Evolutionary conservation across 805 yeast species (phyloP).

Genomic region (Lachancea mirantina): DNA sequence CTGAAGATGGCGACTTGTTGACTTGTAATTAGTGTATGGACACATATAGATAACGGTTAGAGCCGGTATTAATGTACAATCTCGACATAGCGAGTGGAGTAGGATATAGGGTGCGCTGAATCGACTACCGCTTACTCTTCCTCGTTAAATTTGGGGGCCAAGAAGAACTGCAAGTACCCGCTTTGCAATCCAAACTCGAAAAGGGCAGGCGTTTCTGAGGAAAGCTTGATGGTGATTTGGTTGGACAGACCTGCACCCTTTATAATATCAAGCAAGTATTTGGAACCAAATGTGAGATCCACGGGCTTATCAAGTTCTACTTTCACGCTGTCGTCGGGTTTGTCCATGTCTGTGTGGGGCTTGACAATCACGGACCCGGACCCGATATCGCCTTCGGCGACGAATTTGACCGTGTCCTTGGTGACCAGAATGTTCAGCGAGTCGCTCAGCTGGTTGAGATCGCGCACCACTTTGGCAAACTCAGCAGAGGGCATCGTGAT

Average conservation of each 20-base stretch:
- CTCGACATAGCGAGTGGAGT: not conserved
- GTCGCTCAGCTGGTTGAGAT: constrained; percentile 79
- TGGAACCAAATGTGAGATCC: constrained; percentile 82
- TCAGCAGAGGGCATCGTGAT: constrained; percentile 83
- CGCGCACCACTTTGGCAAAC: constrained; percentile 84
- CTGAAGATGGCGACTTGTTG: too few species aligned
- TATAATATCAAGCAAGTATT: constrained; percentile 84
- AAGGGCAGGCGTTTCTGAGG: constrained; percentile 88
- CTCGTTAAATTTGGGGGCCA: constrained; percentile 97
- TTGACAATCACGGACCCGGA: constrained; percentile 79
- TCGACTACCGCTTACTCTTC: constrained; percentile 45
- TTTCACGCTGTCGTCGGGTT: constrained; percentile 64
- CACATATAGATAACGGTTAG: constrained; percentile 1
- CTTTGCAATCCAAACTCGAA: constrained; percentile 81
- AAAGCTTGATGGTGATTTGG: constrained; percentile 74
- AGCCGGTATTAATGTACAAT: constrained; percentile 9
- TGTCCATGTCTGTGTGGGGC: constrained; percentile 75
- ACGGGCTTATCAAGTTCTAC: constrained; percentile 83
- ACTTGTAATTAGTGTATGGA: constrained; percentile 9
- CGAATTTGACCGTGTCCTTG: constrained; percentile 85
- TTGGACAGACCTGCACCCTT: constrained; percentile 78
- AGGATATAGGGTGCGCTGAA: not conserved
- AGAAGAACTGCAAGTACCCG: constrained; percentile 89
- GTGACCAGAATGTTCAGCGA: constrained; percentile 79
- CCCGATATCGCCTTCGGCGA: constrained; percentile 88